Percentiles rank a stretch among this genome's conserved stretches.
Conservation (phyloP, 495 filamentous ascomycete genomes). For the Clavariopsis aquatica region DNA sequence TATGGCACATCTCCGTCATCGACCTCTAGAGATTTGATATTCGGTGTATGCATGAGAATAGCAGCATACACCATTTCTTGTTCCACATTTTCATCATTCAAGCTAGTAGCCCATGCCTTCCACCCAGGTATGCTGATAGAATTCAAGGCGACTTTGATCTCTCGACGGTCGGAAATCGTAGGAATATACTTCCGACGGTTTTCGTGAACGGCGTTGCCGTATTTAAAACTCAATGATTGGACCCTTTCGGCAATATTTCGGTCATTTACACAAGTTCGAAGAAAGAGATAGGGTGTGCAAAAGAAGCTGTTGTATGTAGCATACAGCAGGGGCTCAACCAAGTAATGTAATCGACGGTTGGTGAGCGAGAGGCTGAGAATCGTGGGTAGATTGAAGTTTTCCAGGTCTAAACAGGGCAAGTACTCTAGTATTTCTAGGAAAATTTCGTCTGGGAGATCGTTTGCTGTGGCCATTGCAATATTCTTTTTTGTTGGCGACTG, state of each 20-base stretch:
- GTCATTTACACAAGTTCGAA: slow-evolving; percentile 12
- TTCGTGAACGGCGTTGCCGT: background rate
- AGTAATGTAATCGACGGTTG: slow-evolving; percentile 11
- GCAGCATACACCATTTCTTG: slow-evolving; percentile 12
- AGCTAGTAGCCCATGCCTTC: slow-evolving; percentile 15
- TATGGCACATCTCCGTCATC: slow-evolving; percentile 8
- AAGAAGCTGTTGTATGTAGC: slow-evolving; percentile 12
- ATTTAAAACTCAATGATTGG: background rate
- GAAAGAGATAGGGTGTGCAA: slow-evolving; percentile 12
- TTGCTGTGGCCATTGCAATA: background rate
- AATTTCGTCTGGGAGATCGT: slow-evolving; percentile 18
- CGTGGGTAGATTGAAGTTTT: slow-evolving; percentile 3
- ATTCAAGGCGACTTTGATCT: slow-evolving; percentile 14
- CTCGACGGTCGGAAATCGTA: background rate
- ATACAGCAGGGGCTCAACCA: slow-evolving; percentile 1
- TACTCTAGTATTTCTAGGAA: slow-evolving; percentile 22
- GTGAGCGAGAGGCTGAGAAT: slow-evolving; percentile 7
- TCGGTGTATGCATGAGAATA: slow-evolving; percentile 20
- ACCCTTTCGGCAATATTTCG: background rate
- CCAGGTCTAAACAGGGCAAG: background rate
- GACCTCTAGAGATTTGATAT: slow-evolving; percentile 5
- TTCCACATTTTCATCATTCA: background rate
- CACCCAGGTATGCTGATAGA: slow-evolving; percentile 12
- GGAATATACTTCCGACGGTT: background rate
- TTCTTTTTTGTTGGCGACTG: background rate